Evolutionary conservation across 1,139 yeast genomes (phyloP).

Genomic region (Arxiozyma telluris): DNA sequence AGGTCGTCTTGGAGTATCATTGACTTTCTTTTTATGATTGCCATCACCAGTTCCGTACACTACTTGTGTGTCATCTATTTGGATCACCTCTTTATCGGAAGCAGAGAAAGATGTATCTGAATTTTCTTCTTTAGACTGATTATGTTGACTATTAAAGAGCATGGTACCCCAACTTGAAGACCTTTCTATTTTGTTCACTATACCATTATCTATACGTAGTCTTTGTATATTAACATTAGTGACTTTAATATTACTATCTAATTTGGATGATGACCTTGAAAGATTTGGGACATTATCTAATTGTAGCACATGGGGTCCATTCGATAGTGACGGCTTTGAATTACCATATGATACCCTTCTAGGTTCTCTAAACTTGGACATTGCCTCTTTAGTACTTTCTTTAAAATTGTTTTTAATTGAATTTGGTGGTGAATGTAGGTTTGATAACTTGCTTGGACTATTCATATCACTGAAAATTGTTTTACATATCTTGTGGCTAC

Average conservation of each 20-base stretch:
- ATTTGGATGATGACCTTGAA: neutral
- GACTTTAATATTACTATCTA: neutral
- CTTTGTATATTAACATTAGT: neutral
- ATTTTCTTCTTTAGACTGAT: neutral
- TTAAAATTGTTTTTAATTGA: neutral
- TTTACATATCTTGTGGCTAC: constrained; percentile 1
- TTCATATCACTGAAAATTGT: constrained; percentile 1
- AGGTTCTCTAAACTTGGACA: constrained; percentile 1
- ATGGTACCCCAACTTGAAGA: constrained; percentile 26
- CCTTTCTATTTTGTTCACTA: constrained; percentile 7
- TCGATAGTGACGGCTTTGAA: neutral
- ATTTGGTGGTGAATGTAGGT: neutral
- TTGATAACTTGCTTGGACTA: neutral
- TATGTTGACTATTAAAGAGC: constrained; percentile 17
- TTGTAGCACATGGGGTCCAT: neutral
- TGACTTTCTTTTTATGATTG: constrained; percentile 4
- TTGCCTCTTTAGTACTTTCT: constrained; percentile 4
- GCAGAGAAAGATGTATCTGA: neutral
- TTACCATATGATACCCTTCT: neutral
- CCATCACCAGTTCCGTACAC: constrained; percentile 22
- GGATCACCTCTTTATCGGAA: neutral
- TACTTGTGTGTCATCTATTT: constrained; percentile 31
- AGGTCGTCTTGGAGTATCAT: constrained; percentile 13
- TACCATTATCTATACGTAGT: neutral
- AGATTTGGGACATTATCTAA: neutral